Percentiles rank a stretch among this genome's conserved stretches.
Conservation (phyloP, 495 filamentous ascomycete species). For the Lophiostoma macrostomum region DNA sequence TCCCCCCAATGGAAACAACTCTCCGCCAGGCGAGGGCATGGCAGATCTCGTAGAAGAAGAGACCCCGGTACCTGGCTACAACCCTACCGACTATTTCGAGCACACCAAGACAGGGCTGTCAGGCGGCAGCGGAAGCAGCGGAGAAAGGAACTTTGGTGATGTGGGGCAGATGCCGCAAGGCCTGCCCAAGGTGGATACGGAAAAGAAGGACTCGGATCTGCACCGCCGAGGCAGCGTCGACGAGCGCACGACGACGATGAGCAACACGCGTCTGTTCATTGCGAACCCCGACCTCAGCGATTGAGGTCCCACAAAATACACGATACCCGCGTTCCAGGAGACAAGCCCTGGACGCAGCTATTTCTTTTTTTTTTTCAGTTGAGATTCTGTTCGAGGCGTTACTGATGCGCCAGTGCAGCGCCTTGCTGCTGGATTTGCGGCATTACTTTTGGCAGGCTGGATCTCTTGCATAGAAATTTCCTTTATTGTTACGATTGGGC, state of each 20-base stretch:
- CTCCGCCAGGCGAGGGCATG: conserved; percentile 46
- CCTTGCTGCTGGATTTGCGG: too few species aligned
- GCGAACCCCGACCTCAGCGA: conserved; percentile 87
- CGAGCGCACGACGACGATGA: conserved; percentile 81
- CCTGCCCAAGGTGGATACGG: conserved; percentile 45
- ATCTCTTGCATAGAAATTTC: too few species aligned
- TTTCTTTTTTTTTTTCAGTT: neutral
- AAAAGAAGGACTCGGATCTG: conserved; percentile 71
- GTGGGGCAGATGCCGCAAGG: conserved; percentile 51
- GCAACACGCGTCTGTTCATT: conserved; percentile 78
- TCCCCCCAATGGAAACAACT: conserved; percentile 46
- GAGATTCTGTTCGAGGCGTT: neutral
- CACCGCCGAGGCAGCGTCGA: conserved; percentile 85
- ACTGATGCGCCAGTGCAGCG: too few species aligned
- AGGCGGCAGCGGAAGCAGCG: conserved; percentile 50
- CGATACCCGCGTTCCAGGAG: conserved; percentile 3
- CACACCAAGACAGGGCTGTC: conserved; percentile 42
- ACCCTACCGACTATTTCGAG: conserved; percentile 42
- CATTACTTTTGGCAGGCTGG: too few species aligned
- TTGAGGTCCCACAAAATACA: conserved; percentile 36
- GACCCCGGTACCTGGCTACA: conserved; percentile 49
- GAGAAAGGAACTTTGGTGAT: conserved; percentile 53
- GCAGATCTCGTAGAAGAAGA: conserved; percentile 52
- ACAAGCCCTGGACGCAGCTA: neutral
- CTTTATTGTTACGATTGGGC: too few species aligned